Percentiles rank a stretch among this genome's conserved stretches.
Evolutionary conservation across 2,329 filamentous ascomycete genomes (phyloP).

Genomic region (Leptographium wingfieldii): DNA sequence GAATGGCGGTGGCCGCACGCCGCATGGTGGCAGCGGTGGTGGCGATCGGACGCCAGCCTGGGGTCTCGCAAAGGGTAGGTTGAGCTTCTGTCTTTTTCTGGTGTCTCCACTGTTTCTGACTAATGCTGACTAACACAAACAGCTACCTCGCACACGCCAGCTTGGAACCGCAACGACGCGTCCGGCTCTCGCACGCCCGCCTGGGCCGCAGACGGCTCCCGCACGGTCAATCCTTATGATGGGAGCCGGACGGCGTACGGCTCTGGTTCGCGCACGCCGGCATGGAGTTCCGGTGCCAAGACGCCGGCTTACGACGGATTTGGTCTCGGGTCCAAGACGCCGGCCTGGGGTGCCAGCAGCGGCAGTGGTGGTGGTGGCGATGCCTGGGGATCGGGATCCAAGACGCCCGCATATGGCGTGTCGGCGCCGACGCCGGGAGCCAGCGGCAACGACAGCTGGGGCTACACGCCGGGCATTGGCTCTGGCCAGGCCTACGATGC

Average conservation of each 20-base stretch:
- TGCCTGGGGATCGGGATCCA: slow-evolving; percentile 37
- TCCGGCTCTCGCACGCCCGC: slow-evolving; percentile 54
- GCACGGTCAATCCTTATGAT: slow-evolving; percentile 58
- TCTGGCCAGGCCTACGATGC: slow-evolving; percentile 50
- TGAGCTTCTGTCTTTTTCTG: background rate
- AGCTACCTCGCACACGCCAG: slow-evolving; percentile 48
- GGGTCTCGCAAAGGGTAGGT: slow-evolving; percentile 54
- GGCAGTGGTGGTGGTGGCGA: slow-evolving; percentile 12
- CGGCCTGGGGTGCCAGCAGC: slow-evolving; percentile 36
- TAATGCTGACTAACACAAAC: slow-evolving; percentile 10
- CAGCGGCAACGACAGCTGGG: slow-evolving; percentile 47
- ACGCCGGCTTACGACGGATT: slow-evolving; percentile 56
- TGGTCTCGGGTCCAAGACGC: slow-evolving; percentile 55
- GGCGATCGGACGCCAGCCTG: slow-evolving; percentile 65
- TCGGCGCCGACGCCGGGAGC: slow-evolving; percentile 47
- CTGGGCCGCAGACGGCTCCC: slow-evolving; percentile 51
- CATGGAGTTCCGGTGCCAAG: slow-evolving; percentile 66
- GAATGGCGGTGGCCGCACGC: slow-evolving; percentile 21
- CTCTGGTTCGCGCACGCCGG: slow-evolving; percentile 56
- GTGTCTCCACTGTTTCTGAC: no score
- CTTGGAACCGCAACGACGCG: slow-evolving; percentile 43
- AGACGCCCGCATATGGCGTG: slow-evolving; percentile 62
- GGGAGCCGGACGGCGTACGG: slow-evolving; percentile 70
- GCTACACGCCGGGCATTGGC: slow-evolving; percentile 40
- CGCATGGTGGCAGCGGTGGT: background rate